Evolutionary conservation across 257 asterid species (phyloP), one percentile per base, ranked within the genome.

Genomic region (Datura wrightii): DNA sequence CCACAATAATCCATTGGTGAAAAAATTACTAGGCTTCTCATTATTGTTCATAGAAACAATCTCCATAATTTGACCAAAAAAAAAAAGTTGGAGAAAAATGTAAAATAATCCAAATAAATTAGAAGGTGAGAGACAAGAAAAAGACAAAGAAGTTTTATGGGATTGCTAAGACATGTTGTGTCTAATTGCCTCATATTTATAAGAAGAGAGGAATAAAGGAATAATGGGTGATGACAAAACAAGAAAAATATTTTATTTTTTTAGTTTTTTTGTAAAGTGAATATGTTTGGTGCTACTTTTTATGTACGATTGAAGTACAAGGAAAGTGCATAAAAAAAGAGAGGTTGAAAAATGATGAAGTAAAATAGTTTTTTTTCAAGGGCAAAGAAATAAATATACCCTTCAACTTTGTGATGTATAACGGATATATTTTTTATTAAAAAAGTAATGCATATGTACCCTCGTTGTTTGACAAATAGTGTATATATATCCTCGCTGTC

Each of bases 251-350:
- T 83, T 79, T 87, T 36, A 6, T 55, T 31, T 66, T 53, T 14
- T 18, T 54, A n/a, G 15, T 42, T 36, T 11, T 19, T 31, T 18
- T 41, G 9, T 62, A 10, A 34, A 83, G 50, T 60, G 76, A 53
- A 85, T 90, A 65, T 56, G 63, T 86, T 79, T n/a, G 85, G 82
- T 80, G 63, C 52, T 74, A 80, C 59, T 54, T 78, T 67, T 71
- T 67, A 34, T 80, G 87, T 52, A 84, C 88, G 82, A 84, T 88
- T 81, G 87, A 84, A 80, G 90, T 89, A 90, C 93, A 86, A 70
- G n/a, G 86, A 85, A 87, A 79, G 79, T 85, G 82, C 81, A 76
- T 53, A 72, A 89, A 85, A 84, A 81, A 85, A 55, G 89, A 88
- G 89, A 24, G 81, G 62, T 13, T 50, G 81, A 76, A 76, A 66